Percentiles rank a stretch among this genome's conserved stretches.
Conservation (phyloP, 78 protist genomes). For the Dictyostelium capitatum region DNA sequence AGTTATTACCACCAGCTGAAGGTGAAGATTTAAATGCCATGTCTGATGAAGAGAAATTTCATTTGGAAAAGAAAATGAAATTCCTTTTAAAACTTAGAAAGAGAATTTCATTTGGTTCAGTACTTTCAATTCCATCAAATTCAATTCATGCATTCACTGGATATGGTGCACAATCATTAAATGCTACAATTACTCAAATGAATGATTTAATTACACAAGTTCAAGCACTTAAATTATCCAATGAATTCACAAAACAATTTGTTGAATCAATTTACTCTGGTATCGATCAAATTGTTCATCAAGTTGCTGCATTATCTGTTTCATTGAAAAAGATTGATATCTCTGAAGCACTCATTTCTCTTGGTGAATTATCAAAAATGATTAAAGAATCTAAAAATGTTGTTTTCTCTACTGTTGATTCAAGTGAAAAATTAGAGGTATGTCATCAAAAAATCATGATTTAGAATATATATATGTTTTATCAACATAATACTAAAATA, state of each 20-base stretch:
- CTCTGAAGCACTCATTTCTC: constrained; percentile 14
- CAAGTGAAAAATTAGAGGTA: constrained; percentile 32
- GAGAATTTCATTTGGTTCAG: constrained; percentile 28
- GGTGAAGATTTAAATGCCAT: not conserved
- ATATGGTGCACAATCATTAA: not conserved
- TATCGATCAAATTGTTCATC: not conserved
- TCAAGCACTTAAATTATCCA: not conserved
- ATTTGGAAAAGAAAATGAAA: constrained; percentile 55
- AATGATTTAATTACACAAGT: not conserved
- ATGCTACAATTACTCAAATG: not conserved
- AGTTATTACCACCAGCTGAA: constrained; percentile 47
- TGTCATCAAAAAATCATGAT: too few species aligned
- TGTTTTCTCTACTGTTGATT: not conserved
- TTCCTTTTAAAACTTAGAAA: constrained; percentile 50
- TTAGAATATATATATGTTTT: not conserved
- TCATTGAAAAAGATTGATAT: constrained; percentile 29
- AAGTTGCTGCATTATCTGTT: constrained; percentile 16
- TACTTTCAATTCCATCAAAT: constrained; percentile 25
- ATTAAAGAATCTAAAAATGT: constrained; percentile 31
- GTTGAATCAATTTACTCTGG: constrained; percentile 29
- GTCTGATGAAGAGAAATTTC: constrained; percentile 21
- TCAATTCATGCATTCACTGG: constrained; percentile 7
- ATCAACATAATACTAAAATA: not conserved
- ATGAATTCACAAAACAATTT: not conserved
- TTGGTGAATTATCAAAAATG: constrained; percentile 33